Base-by-base conservation (phyloP, 78 protist species). In the Dictyostelium discoideum region DNA sequence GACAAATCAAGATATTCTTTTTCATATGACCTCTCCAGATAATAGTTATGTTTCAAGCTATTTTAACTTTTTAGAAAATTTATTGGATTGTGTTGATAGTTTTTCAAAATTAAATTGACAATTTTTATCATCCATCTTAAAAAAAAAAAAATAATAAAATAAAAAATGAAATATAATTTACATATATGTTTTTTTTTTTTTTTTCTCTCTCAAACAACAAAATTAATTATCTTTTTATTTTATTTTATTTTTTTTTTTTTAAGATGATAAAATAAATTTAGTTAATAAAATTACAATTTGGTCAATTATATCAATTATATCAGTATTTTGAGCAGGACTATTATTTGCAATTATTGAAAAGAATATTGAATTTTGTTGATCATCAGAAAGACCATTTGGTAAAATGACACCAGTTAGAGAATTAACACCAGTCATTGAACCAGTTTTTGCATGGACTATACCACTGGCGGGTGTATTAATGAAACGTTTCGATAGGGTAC, bases 381-480 rank as follows among this genome's bases (percentile, higher is more conserved):
- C 63, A 18, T 84, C 67, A 18, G 69, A 11, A 13, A 20, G 54
- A 24, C 93, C 93, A 16, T 88, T 22, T 16, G 77, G 86, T 26
- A 77, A 16, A 37, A 88, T 46, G 69, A 88, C 44, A 46, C 94
- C 94, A 18, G 94, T 65, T 13, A 88, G 32, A 16, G 86, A 37
- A 8, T 69, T 11, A 2, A 88, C 94, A 42, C 94, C 87, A 13
- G 87, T 78, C 94, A 88, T 88, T 11, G 94, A 88, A 4, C 94
- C 94, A 6, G 94, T 88, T 69, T 88, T 88, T 5, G 94, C 94
- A 42, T 88, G 86, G 6, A 88, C 94, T 8, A 63, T 44, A 46
- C 87, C 83, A 40, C 54, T 63, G 0, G 92, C 92, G 2, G 73
- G 39, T 3, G 92, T 81, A 11, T 29, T 42, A 3, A 65, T 42